Percentiles rank a stretch among this genome's conserved stretches.
Evolutionary conservation across 805 yeast species (phyloP).

Genomic region (Zygoascus biomembranicola): DNA sequence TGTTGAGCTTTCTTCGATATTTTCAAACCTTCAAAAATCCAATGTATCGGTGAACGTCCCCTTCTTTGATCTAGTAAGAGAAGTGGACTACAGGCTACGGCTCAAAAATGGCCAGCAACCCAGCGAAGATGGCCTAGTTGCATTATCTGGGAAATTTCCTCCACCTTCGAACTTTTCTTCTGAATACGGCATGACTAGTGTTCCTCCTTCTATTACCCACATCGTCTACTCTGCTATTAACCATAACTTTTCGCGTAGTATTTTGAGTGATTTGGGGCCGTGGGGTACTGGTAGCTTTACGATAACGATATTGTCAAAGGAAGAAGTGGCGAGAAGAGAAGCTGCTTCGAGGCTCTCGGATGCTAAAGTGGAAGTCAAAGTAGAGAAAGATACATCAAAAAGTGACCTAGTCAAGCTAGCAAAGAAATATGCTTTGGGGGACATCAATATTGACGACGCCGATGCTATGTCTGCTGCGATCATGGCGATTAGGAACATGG

Average conservation of each 20-base stretch:
- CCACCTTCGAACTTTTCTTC: background rate
- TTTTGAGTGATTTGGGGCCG: background rate
- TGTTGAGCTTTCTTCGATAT: background rate
- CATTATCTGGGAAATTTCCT: background rate
- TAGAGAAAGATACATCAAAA: background rate
- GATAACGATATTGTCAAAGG: slow-evolving; percentile 1
- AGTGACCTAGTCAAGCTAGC: slow-evolving; percentile 4
- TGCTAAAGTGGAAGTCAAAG: background rate
- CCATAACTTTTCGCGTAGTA: background rate
- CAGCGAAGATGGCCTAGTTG: background rate
- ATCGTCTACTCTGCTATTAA: background rate
- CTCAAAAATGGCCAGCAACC: background rate
- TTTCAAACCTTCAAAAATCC: background rate
- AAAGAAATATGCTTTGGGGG: slow-evolving; percentile 16
- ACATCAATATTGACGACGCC: slow-evolving; percentile 11
- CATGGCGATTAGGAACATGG: slow-evolving; percentile 4
- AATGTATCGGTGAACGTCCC: slow-evolving; percentile 7
- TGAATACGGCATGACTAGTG: background rate
- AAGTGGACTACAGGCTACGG: slow-evolving; percentile 3
- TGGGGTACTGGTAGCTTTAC: slow-evolving; percentile 1
- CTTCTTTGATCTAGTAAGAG: slow-evolving; percentile 9
- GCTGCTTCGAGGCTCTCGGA: background rate
- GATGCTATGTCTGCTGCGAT: slow-evolving; percentile 12
- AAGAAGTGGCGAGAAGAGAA: background rate
- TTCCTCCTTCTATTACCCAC: background rate